Percentiles rank a stretch among this genome's conserved stretches.
These are phyloP conservation scores for Cryptococcus neoformans DNA, from an alignment of 1,284 basidiomycete species.

Conservation along the genomic window DNA sequence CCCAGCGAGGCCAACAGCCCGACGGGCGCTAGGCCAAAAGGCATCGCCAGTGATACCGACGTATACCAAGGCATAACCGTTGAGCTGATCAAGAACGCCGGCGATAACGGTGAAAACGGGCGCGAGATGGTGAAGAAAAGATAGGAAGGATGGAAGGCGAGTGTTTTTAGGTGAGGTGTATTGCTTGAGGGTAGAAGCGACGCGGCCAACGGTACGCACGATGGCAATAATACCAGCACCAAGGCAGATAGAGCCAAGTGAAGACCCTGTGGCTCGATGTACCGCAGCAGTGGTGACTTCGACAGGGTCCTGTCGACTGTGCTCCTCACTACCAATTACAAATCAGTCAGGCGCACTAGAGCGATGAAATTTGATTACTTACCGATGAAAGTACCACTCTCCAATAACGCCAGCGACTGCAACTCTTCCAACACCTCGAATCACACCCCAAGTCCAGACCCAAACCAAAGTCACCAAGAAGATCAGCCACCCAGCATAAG, in stretches of 20 bases:
- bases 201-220: conserved; percentile 53
- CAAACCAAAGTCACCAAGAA: conserved; percentile 65
- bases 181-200: conserved; percentile 36
- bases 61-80: conserved; percentile 78
- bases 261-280: conserved; percentile 72
- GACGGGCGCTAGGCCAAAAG: conserved; percentile 72
- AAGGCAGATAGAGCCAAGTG: conserved; percentile 72
- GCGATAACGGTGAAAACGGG: conserved; percentile 54
- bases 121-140: conserved; percentile 24
- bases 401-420: conserved; percentile 80
- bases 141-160: conserved; percentile 32
- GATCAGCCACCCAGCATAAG: conserved; percentile 82
- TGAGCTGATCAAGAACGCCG: conserved; percentile 66
- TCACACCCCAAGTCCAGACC: conserved; percentile 89
- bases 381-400: conserved; percentile 86
- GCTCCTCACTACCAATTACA: conserved; percentile 51
- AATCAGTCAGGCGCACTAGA: not conserved
- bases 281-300: conserved; percentile 70
- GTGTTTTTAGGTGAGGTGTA: conserved; percentile 35
- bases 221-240: conserved; percentile 71
- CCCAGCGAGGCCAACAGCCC: conserved; percentile 55
- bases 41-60: conserved; percentile 79
- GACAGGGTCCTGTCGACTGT: conserved; percentile 54
- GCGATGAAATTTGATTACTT: conserved; percentile 45
- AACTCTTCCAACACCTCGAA: conserved; percentile 73